Base-by-base conservation (phyloP, 768 basidiomycete genomes). In the Clathrus columnatus region DNA sequence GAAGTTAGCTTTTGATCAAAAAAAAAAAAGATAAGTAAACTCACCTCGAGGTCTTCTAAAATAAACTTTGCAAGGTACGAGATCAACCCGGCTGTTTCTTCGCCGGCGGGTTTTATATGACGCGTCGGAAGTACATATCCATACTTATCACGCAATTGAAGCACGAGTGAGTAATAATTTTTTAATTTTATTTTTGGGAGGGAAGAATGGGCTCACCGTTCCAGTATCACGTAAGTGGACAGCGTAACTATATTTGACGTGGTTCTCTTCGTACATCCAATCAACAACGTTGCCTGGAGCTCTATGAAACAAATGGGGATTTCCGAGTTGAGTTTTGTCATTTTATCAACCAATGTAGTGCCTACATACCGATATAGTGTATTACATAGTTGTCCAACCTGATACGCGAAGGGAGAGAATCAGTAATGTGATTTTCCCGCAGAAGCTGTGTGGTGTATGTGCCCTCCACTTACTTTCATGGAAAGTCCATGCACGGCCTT, bases 51-150 rank as follows among this genome's bases (percentile, higher is more conserved):
- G n/a, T 58, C 50, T n/a, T 61, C 65, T 43, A 65, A 62, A 50
- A 91, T 82, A 64, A 91, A 92, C 44, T 75, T 70, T 1, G 83
- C 80, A 5, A 93, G 69, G 61, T 84, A 87, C 21, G 76, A 69
- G 26, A 91, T 61, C 70, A 90, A 80, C 23, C 71, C 75, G 17
- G 73, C 72, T 4, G 83, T 82, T 69, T 93, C 91, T 67, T 88
- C 85, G 0, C 87, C 89, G 2, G 87, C 83, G 0, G 89, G 85
- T 6, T 84, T 72, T 59, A 93, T 91, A 78, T 80, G 82, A 48
- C 71, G 70, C 0, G 81, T 69, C 0, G 90, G 90, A 2, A 91
- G 70, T 6, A 84, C 69, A 70, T 89, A 91, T 3, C 88, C 88
- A 61, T 86, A 88, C 85, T 87, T 60, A 27, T 54, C 28, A 48